Evolutionary conservation across 805 yeast species (phyloP).

Genomic region (Barnettozyma pratensis): DNA sequence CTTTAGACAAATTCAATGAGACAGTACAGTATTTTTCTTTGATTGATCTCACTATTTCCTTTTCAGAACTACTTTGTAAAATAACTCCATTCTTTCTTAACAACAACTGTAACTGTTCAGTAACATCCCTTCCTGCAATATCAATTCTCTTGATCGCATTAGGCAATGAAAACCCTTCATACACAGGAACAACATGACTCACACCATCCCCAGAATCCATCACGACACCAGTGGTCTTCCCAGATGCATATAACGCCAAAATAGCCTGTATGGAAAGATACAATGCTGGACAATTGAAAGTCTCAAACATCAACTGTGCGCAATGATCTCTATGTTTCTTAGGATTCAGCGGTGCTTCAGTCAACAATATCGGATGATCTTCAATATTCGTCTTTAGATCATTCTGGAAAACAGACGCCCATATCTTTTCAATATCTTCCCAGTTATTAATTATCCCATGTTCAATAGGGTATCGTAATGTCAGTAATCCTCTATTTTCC

Average conservation of each 20-base stretch:
- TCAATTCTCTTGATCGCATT: conserved; percentile 69
- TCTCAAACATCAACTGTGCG: conserved; percentile 90
- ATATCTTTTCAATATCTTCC: conserved; percentile 79
- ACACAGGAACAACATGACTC: conserved; percentile 81
- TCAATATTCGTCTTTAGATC: conserved; percentile 56
- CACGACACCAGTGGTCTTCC: conserved; percentile 86
- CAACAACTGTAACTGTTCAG: conserved; percentile 65
- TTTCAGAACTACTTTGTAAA: conserved; percentile 68
- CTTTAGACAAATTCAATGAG: conserved; percentile 49
- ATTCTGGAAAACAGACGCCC: conserved; percentile 62
- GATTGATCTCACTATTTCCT: conserved; percentile 71
- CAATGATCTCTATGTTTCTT: conserved; percentile 78
- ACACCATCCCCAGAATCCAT: conserved; percentile 94
- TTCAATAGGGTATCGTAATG: conserved; percentile 63
- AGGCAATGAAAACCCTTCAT: conserved; percentile 79
- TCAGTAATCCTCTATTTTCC: conserved; percentile 69
- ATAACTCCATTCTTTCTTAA: conserved; percentile 65
- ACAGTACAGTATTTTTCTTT: conserved; percentile 74
- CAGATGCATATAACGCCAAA: conserved; percentile 78
- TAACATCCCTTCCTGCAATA: conserved; percentile 82
- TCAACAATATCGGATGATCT: conserved; percentile 82
- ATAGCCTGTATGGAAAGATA: conserved; percentile 93
- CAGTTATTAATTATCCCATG: conserved; percentile 80
- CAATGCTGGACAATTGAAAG: conserved; percentile 82
- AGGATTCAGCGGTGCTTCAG: conserved; percentile 89